Evolutionary conservation across 202 grass and related monocot species (phyloP), one percentile per base, ranked within the genome.

Genomic region (Carex sylvatica): DNA sequence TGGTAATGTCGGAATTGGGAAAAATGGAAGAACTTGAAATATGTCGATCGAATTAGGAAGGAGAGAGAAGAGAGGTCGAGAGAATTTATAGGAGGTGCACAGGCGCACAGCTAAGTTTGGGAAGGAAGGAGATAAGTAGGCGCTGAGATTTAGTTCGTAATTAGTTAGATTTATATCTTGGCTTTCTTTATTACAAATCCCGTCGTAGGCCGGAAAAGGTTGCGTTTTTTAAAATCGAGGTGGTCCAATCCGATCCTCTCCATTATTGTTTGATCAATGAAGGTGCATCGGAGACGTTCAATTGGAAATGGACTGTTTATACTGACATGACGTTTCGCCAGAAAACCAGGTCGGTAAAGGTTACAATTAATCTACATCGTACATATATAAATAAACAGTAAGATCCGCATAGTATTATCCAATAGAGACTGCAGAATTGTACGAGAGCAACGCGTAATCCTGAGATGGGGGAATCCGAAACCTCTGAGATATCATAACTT

Each of bases 91-190:
- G 65, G 66, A 24, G 35, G 1, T 16, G 2, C 4, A 38, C 4
- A 24, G 35, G 1, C 10, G 2, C 4, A 38, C 4, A 66, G 71
- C 78, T 65, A 80, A 44, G 49, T 22, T 80, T 47, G 42, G 54
- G 9, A 61, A 24, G 53, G 9, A 61, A 24, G 16, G 12, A 23
- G 54, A 40, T 49, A 49, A 72, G 47, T 72, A 23, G 15, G 9
- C 60, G 79, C 68, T 81, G 10, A 81, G 16, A 82, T 65, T 66
- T 62, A 4, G 79, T 82, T 54, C 26, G 42, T 69, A 69, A 82
- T 82, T 69, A 82, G 9, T 36, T 54, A 15, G 22, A 9, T 30
- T 53, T 30, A 3, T 30, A 47, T 44, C 8, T 65, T 68, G 5
- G 11, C 1, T 9, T n/a, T n/a, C 42, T 47, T 47, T 80, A 15